These are phyloP conservation scores for Stagonosporopsis cucurbitacearum DNA, from an alignment of 2,329 filamentous ascomycete species.

Conservation along the genomic window DNA sequence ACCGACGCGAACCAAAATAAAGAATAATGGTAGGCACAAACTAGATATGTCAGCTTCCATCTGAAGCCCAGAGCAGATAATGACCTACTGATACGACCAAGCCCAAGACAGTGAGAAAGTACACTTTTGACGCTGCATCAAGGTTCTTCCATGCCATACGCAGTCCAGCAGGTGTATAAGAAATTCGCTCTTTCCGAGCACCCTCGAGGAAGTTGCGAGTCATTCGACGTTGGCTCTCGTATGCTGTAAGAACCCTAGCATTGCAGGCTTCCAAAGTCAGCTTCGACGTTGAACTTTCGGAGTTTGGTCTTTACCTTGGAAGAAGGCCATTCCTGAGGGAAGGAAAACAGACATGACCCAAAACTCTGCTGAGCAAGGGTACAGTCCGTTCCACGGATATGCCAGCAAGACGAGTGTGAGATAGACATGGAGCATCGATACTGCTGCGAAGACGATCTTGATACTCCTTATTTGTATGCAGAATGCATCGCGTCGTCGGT, in stretches of 20 bases:
- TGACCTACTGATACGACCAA: constrained; percentile 41
- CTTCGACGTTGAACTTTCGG: not conserved
- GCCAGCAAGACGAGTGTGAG: constrained; percentile 45
- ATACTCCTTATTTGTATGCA: constrained; percentile 44
- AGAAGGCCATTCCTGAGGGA: constrained; percentile 49
- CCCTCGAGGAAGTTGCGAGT: constrained; percentile 44
- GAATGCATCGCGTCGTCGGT: constrained; percentile 39
- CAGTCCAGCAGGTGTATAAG: constrained; percentile 39
- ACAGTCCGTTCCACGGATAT: constrained; percentile 47
- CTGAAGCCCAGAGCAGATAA: not conserved
- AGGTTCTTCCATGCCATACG: constrained; percentile 40
- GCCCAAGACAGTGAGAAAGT: constrained; percentile 39
- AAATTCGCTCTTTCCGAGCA: constrained; percentile 42
- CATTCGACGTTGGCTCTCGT: constrained; percentile 46
- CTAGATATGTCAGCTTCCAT: constrained; percentile 49
- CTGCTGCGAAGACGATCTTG: constrained; percentile 43
- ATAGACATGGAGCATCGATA: constrained; percentile 47
- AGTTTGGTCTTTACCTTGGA: constrained; percentile 37
- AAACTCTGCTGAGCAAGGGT: constrained; percentile 47
- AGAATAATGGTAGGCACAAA: constrained; percentile 65
- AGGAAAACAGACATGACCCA: constrained; percentile 50
- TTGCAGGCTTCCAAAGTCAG: constrained; percentile 38
- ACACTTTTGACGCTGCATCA: constrained; percentile 44
- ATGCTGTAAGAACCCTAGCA: constrained; percentile 45
- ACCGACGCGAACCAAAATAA: constrained; percentile 70